Percentiles rank a stretch among this genome's conserved stretches.
Evolutionary conservation across 192 early-diverging fungal species (phyloP).

Genomic region (Coemansia furcata): DNA sequence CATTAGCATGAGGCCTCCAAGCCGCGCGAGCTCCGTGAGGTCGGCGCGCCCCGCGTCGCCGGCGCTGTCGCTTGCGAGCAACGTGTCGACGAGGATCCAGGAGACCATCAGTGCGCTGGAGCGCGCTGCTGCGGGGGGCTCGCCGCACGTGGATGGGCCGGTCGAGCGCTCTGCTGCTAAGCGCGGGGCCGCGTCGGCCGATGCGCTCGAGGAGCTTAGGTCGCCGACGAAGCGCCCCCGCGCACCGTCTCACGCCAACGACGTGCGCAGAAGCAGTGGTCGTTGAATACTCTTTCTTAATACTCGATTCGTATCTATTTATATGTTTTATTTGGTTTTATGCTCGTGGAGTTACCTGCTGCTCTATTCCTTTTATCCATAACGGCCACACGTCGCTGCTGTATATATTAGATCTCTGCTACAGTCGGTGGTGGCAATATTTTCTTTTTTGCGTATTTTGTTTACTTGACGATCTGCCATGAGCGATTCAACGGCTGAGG

Average conservation of each 20-base stretch:
- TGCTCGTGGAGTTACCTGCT: too few relatives aligned
- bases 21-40: constrained; percentile 5
- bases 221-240: constrained; percentile 43
- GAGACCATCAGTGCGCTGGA: constrained; percentile 37
- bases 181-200: constrained; percentile 1
- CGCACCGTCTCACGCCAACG: constrained; percentile 17
- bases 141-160: background rate
- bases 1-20: constrained; percentile 27
- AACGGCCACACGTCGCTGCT: background rate
- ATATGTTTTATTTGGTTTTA: background rate
- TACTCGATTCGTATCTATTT: too few relatives aligned
- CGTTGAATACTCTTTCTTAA: too few relatives aligned
- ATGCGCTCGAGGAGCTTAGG: constrained; percentile 7
- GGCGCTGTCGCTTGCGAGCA: constrained; percentile 36
- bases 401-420: too few relatives aligned
- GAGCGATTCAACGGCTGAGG: background rate
- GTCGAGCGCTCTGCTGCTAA: constrained; percentile 29
- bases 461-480: background rate
- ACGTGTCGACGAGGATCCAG: constrained; percentile 31
- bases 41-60: constrained; percentile 31
- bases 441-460: background rate
- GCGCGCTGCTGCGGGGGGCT: constrained; percentile 4
- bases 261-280: background rate
- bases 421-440: too few relatives aligned
- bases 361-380: background rate